phyloP scores from a whole-genome alignment of 164 flowering plant genomes.

The Piper betle region DNA sequence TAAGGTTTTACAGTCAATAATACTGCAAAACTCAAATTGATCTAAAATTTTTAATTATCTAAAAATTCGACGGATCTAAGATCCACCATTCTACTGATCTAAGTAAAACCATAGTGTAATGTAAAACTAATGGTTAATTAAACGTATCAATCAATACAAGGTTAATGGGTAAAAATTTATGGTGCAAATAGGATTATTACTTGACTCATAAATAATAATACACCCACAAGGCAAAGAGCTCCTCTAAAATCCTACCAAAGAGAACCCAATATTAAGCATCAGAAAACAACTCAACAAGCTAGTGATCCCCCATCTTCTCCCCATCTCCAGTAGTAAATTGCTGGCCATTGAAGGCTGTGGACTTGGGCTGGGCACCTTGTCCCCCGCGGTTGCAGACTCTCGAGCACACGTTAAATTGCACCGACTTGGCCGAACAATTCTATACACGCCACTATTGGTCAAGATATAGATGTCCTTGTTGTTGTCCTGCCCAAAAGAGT shows the following conservation, averaged over 20 bases:
- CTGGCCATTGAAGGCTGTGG: conserved; percentile 23
- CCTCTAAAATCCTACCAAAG: neutral
- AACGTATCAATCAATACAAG: no score
- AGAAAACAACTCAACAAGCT: conserved; percentile 16
- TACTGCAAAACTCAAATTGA: no score
- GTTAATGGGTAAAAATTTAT: no score
- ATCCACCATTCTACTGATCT: no score
- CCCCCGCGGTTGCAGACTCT: conserved; percentile 34
- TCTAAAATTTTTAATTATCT: no score
- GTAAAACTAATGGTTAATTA: no score
- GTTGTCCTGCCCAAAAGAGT: conserved; percentile 81
- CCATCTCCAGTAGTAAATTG: neutral
- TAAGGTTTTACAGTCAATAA: no score
- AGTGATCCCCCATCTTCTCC: conserved; percentile 7
- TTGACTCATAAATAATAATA: no score
- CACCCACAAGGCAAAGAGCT: no score
- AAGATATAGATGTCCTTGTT: conserved; percentile 47
- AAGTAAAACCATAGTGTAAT: no score
- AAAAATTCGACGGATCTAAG: no score
- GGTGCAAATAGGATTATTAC: no score
- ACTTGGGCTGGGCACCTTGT: conserved; percentile 16
- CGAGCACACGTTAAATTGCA: conserved; percentile 69
- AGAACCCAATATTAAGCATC: conserved; percentile 5
- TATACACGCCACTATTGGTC: conserved; percentile 67
- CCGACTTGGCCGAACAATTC: conserved; percentile 70